Percentiles rank a stretch among this genome's conserved stretches.
Evolutionary conservation across 2,329 filamentous ascomycete genomes (phyloP).

Genomic region (Mariannaea elegans): DNA sequence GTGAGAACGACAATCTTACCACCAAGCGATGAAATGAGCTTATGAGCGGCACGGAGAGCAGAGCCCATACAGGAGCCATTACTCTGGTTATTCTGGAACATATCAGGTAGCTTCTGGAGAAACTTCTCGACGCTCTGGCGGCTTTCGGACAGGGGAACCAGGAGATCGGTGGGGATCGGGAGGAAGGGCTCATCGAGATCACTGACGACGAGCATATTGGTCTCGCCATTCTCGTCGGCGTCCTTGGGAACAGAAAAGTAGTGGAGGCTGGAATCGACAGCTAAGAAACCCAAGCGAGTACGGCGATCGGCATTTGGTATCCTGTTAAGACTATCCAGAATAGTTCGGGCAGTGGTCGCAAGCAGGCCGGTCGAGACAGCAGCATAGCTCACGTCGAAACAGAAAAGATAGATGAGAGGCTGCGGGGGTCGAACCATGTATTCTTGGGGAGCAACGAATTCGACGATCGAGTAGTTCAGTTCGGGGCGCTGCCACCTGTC

Average conservation of each 20-base stretch:
- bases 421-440: constrained; percentile 99
- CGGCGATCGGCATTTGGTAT: constrained; percentile 98
- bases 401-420: constrained; percentile 93
- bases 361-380: constrained; percentile 90
- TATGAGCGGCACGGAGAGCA: constrained; percentile 90
- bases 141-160: constrained; percentile 89
- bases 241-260: constrained; percentile 97
- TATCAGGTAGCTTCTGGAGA: constrained; percentile 87
- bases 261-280: constrained; percentile 92
- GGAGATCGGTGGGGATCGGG: constrained; percentile 88
- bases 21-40: constrained; percentile 91
- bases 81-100: constrained; percentile 96
- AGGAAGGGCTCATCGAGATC: constrained; percentile 97
- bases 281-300: constrained; percentile 93
- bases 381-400: constrained; percentile 93
- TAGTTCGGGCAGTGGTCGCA: constrained; percentile 91
- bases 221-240: constrained; percentile 82
- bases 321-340: constrained; percentile 91
- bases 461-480: constrained; percentile 94
- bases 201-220: constrained; percentile 92
- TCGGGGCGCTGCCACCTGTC: constrained; percentile 93
- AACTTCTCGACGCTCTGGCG: constrained; percentile 92
- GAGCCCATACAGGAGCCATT: constrained; percentile 94
- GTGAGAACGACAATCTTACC: constrained; percentile 95
- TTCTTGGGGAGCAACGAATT: constrained; percentile 97